A percentile compares a stretch with the other conserved stretches of the same genome.
phyloP scores from a whole-genome alignment of 148 eudicot species.

The Mesembryanthemum crystallinum region DNA sequence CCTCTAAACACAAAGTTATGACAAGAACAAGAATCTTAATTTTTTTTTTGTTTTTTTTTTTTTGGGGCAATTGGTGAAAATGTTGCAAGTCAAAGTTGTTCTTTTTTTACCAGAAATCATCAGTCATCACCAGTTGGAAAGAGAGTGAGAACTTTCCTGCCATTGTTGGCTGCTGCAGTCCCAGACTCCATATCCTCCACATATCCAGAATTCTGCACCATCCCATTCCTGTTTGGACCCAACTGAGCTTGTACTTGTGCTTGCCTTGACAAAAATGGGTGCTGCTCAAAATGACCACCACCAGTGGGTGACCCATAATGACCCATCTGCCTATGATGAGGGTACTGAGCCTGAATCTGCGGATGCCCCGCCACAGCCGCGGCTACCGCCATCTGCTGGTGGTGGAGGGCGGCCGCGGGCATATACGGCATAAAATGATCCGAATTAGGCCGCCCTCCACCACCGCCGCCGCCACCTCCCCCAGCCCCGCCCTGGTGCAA shows the following conservation, averaged over 20 bases:
- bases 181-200: slow-evolving; percentile 70
- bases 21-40: slow-evolving; percentile 20
- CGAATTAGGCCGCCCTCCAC: slow-evolving; percentile 32
- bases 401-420: slow-evolving; percentile 54
- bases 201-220: slow-evolving; percentile 48
- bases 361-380: slow-evolving; percentile 22
- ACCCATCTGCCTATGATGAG: slow-evolving; percentile 56
- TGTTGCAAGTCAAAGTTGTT: not conserved
- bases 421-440: slow-evolving; percentile 64
- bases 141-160: slow-evolving; percentile 67
- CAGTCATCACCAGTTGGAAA: slow-evolving; percentile 77
- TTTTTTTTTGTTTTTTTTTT: not conserved
- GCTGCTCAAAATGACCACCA: slow-evolving; percentile 48
- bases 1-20: slow-evolving; percentile 20
- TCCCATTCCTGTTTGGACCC: slow-evolving; percentile 42
- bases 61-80: not conserved
- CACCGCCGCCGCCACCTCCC: slow-evolving; percentile 17
- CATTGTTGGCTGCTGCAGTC: slow-evolving; percentile 38
- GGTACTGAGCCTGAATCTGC: slow-evolving; percentile 29
- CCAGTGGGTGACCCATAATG: slow-evolving; percentile 48
- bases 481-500: slow-evolving; percentile 35
- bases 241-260: slow-evolving; percentile 34
- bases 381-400: slow-evolving; percentile 39
- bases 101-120: not conserved
- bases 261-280: slow-evolving; percentile 55